Base-by-base conservation (phyloP, 176 grass and related monocot species). In the Carex parvula region DNA sequence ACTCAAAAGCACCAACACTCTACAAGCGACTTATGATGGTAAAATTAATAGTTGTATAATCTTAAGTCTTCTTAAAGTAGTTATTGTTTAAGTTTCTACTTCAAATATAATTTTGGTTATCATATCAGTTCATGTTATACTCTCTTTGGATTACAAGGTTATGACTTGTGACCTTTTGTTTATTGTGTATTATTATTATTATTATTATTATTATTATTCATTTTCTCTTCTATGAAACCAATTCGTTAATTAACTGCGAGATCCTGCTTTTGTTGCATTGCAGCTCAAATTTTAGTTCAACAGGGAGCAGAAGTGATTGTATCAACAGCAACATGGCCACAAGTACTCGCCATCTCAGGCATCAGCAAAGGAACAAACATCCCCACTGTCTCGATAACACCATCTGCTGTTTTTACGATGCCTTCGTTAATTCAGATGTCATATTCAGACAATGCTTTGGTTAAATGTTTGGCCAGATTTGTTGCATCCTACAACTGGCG, bases 401-500 rank as follows among this genome's bases (percentile, higher is more conserved):
- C 74, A 3, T 52, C 44, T 52, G 9, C 22, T 14, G 12, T 44
- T 2, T 10, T 32, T 29, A 13, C 21, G 1, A 71, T 22, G 2
- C 70, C 42, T 22, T 85, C 65, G 60, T 85, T 85, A 75, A 14
- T 89, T 52, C 87, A 62, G 10, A 41, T 89, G 74, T 58, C 87
- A 55, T 89, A 74, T 39, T 65, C 73, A 30, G 76, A 37, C 37
- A 12, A 64, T 2, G 4, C 35, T 10, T 55, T 85, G 65, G 41
- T 82, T 16, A 62, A 41, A 1, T 89, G 87, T 42, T 33, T 89
- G 2, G 76, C 87, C 8, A 56, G 24, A 56, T 20, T 89, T 74
- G 63, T 85, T 1, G 71, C 37, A 18, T 89, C 83, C 33, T 89
- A 81, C 56, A 85, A 85, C 3, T 89, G 82, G 83, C 52, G 87